Evolutionary conservation across 2,329 filamentous ascomycete species (phyloP), one percentile per base, ranked within the genome.

Genomic region (Thielaviopsis euricoi): DNA sequence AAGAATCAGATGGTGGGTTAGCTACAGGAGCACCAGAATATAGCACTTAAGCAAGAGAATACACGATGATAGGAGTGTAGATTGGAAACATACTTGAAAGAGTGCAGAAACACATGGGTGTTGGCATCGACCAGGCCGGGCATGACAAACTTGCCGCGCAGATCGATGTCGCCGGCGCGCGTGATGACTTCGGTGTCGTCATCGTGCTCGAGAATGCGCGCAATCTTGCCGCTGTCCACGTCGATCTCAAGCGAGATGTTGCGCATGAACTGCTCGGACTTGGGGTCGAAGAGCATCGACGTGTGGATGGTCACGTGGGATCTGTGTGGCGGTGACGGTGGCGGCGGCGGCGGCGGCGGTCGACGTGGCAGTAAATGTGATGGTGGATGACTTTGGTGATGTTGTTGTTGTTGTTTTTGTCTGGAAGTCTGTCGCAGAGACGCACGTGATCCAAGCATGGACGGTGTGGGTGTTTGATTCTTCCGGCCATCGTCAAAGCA

Each of bases 51-150:
- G n/a, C n/a, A n/a, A n/a, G n/a, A n/a, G n/a, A n/a, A n/a, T n/a
- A n/a, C n/a, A n/a, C n/a, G n/a, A n/a, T n/a, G n/a, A n/a, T n/a
- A n/a, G n/a, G n/a, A n/a, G n/a, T n/a, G n/a, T n/a, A n/a, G n/a
- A n/a, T n/a, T n/a, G n/a, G n/a, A 17, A n/a, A 66, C 60, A 63
- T 66, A 73, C 64, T 66, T 66, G 63, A 76, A 76, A 0, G 72
- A 66, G 64, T 80, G 77, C 7, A 79, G 67, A 62, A 80, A 79
- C n/a, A 80, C 71, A 63, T 80, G 77, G 0, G 76, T 78, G 62
- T 80, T 76, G 0, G 76, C 73, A 63, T 80, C 77, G 3, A 80
- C 76, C 5, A 79, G 68, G 10, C 76, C 77, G 0, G 77, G 76
- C 55, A 79, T 68, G 5, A 77, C 74, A 22, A 73, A 68, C 58